Base-by-base conservation (phyloP, 345 rosid species). In the Acer campestre region DNA sequence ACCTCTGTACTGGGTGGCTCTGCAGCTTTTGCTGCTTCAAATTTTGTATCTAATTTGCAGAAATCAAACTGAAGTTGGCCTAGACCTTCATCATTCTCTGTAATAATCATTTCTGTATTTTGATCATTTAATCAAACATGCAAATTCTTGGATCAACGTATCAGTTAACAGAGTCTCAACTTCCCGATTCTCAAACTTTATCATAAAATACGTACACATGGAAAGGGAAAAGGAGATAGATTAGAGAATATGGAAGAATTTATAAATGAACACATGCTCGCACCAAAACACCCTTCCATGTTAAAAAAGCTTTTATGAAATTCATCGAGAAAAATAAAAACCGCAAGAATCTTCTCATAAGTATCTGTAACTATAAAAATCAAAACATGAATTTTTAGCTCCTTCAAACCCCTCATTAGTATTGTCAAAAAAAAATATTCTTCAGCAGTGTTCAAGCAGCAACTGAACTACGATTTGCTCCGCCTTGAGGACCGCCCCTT, bases 1-100 rank as follows among this genome's bases (percentile, higher is more conserved):
- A 75, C 80, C 35, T 85, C 84, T 73, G 83, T 93, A 13, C 82
- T 87, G 38, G 98, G 94, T 70, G 98, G 97, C 20, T 91, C 97
- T 67, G 98, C 97, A 13, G 97, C 99, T 68, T 93, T 93, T 67
- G 98, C 95, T 59, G 96, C 97, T 6, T 87, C 97, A 0, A 89
- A 80, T 79, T 82, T 95, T 79, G 98, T 91, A 67, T 89, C 94
- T 49, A 90, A 90, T 84, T 83, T 92, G 90, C 99, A 93, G 86
- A 93, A 88, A 80, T 88, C 87, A 38, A 87, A 65, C 42, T 93
- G 71, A 82, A 40, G 20, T 48, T 61, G 11, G 27, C 20, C 2
- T 5, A 2, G 6, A 31, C 4, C 35, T 4, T 31, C 35, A 31
- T 35, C 38, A 35, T 35, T 7, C 62, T 22, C 10, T 58, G n/a